Conservation (phyloP, 441 rosid species). For the Adansonia madagascariensis region DNA sequence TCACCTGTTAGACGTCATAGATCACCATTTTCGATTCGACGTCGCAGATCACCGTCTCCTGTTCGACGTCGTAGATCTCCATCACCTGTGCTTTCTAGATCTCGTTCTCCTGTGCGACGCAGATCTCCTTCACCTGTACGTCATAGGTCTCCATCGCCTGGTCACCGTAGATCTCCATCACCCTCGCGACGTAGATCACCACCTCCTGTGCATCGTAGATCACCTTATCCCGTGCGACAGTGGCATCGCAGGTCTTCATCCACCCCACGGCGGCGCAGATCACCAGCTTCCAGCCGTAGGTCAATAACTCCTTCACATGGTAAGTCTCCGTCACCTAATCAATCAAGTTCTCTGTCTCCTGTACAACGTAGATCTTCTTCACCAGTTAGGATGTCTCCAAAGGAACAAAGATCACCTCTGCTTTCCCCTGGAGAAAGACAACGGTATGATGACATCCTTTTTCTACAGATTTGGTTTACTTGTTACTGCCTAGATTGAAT, state of each 20-base stretch:
- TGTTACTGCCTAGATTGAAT: background rate
- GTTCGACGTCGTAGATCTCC: slow-evolving; percentile 35
- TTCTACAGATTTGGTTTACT: slow-evolving; percentile 13
- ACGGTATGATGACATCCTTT: slow-evolving; percentile 43
- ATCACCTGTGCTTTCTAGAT: slow-evolving; percentile 36
- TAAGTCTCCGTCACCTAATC: slow-evolving; percentile 46
- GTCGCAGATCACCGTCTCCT: slow-evolving; percentile 33
- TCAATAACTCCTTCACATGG: slow-evolving; percentile 42
- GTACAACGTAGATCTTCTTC: slow-evolving; percentile 34
- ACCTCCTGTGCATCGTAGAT: slow-evolving; percentile 38
- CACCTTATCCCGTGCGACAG: slow-evolving; percentile 38
- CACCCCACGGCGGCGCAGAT: slow-evolving; percentile 35
- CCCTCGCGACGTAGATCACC: slow-evolving; percentile 33
- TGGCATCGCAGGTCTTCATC: slow-evolving; percentile 32
- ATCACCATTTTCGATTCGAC: slow-evolving; percentile 36
- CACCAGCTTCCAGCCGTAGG: slow-evolving; percentile 44
- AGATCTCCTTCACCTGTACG: slow-evolving; percentile 32
- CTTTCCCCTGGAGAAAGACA: slow-evolving; percentile 48
- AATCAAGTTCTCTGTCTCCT: slow-evolving; percentile 50
- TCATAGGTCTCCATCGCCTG: slow-evolving; percentile 48
- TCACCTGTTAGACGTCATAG: slow-evolving; percentile 30
- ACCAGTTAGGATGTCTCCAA: slow-evolving; percentile 42
- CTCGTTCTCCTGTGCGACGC: slow-evolving; percentile 27
- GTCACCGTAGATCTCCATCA: slow-evolving; percentile 26
- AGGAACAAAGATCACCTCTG: slow-evolving; percentile 26